phyloP scores from a whole-genome alignment of 2,329 filamentous ascomycete species.

The Ascochyta clinopodiicola region DNA sequence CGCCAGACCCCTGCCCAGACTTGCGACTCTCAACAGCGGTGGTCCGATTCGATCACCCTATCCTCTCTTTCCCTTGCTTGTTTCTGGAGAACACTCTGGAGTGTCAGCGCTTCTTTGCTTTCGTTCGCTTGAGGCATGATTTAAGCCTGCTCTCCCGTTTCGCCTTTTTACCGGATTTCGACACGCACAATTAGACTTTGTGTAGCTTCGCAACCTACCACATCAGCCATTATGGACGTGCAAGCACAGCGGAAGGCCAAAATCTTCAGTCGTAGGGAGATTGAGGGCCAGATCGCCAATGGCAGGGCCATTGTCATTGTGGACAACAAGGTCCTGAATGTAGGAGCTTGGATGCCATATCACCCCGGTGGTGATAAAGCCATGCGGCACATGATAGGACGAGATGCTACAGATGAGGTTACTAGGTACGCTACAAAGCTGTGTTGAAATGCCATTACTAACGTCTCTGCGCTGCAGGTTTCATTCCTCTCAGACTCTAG shows the following conservation, averaged over 20 bases:
- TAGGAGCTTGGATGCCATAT: constrained; percentile 85
- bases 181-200: background rate
- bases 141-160: background rate
- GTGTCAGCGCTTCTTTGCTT: background rate
- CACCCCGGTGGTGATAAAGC: constrained; percentile 93
- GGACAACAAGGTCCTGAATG: constrained; percentile 80
- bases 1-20: constrained; percentile 7
- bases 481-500: constrained; percentile 78
- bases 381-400: constrained; percentile 90
- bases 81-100: background rate
- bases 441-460: background rate
- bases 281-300: constrained; percentile 84
- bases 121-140: constrained; percentile 9
- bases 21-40: constrained; percentile 17
- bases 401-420: constrained; percentile 93
- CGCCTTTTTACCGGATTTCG: background rate
- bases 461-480: constrained; percentile 60
- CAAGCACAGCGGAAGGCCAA: constrained; percentile 52
- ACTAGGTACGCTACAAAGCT: constrained; percentile 69
- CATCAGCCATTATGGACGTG: constrained; percentile 34
- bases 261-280: constrained; percentile 66
- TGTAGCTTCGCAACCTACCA: background rate
- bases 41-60: constrained; percentile 27
- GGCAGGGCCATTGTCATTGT: constrained; percentile 82
- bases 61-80: constrained; percentile 13